Conservation (phyloP, 2,329 filamentous ascomycete species). For the Sodiomyces alkalinus region DNA sequence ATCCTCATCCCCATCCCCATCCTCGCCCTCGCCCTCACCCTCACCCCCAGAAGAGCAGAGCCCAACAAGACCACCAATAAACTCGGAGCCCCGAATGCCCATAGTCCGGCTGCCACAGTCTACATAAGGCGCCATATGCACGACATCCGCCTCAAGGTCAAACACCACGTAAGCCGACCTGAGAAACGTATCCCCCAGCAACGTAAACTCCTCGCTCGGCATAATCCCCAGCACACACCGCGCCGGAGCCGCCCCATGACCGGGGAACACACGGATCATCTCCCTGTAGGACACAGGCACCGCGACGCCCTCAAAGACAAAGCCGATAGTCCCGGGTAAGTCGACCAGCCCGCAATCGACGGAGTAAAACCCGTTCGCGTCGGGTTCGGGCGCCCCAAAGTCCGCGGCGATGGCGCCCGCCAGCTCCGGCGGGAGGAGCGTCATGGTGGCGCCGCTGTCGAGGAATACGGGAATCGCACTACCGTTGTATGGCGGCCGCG, state of each 20-base stretch:
- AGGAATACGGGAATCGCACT: slow-evolving; percentile 44
- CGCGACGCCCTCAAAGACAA: slow-evolving; percentile 30
- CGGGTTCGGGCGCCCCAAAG: slow-evolving; percentile 25
- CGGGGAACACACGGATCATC: slow-evolving; percentile 23
- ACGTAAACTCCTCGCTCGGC: slow-evolving; percentile 27
- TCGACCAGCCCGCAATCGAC: slow-evolving; percentile 28
- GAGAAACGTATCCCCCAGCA: slow-evolving; percentile 45
- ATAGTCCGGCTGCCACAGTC: slow-evolving; percentile 28
- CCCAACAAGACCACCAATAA: slow-evolving; percentile 5
- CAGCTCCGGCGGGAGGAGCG: slow-evolving; percentile 45
- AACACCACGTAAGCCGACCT: slow-evolving; percentile 40
- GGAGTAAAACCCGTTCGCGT: slow-evolving; percentile 26
- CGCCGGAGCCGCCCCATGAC: slow-evolving; percentile 10
- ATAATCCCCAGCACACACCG: slow-evolving; percentile 34
- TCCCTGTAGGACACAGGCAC: slow-evolving; percentile 34
- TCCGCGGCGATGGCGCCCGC: slow-evolving; percentile 32
- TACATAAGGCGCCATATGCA: slow-evolving; percentile 33
- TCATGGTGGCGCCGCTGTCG: slow-evolving; percentile 56
- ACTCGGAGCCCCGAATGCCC: slow-evolving; percentile 4
- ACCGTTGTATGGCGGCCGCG: slow-evolving; percentile 9
- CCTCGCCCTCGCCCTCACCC: not conserved
- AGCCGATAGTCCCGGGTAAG: slow-evolving; percentile 28
- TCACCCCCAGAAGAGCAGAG: slow-evolving; percentile 1
- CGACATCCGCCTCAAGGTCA: slow-evolving; percentile 30
- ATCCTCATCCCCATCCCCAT: not conserved